phyloP scores from a whole-genome alignment of 2,329 filamentous ascomycete species.

The Colletotrichum paranaense region DNA sequence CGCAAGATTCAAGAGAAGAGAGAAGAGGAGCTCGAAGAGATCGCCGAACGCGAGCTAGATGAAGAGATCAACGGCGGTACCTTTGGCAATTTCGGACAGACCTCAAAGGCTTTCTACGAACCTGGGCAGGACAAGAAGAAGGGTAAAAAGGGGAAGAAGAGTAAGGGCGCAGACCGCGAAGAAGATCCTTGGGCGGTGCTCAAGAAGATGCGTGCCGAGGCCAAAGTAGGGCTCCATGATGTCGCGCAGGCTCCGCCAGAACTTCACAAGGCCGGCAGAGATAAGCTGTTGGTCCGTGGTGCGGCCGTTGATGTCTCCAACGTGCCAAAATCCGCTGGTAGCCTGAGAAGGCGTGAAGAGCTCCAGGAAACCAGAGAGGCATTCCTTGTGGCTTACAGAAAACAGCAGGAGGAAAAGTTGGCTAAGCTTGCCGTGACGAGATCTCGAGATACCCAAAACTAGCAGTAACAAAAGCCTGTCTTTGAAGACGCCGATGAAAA shows the following conservation, averaged over 20 bases:
- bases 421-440: neutral
- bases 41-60: constrained; percentile 72
- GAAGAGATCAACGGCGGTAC: constrained; percentile 64
- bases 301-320: constrained; percentile 49
- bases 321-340: constrained; percentile 52
- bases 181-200: constrained; percentile 82
- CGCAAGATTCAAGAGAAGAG: constrained; percentile 70
- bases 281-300: constrained; percentile 46
- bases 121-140: constrained; percentile 57
- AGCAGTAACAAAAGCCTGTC: neutral
- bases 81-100: constrained; percentile 40
- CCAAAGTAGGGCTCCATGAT: constrained; percentile 62
- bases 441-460: constrained; percentile 7
- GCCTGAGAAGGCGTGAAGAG: constrained; percentile 52
- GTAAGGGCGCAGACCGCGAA: constrained; percentile 61
- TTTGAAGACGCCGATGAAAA: neutral
- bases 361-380: constrained; percentile 48
- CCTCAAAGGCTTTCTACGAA: constrained; percentile 51
- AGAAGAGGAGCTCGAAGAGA: constrained; percentile 73
- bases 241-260: constrained; percentile 82
- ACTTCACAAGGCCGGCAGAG: constrained; percentile 63
- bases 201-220: constrained; percentile 72
- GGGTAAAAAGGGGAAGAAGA: constrained; percentile 57
- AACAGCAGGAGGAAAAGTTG: constrained; percentile 44
- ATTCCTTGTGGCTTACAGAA: constrained; percentile 52